phyloP scores from a whole-genome alignment of 768 basidiomycete genomes.

The Panellus pusillus region DNA sequence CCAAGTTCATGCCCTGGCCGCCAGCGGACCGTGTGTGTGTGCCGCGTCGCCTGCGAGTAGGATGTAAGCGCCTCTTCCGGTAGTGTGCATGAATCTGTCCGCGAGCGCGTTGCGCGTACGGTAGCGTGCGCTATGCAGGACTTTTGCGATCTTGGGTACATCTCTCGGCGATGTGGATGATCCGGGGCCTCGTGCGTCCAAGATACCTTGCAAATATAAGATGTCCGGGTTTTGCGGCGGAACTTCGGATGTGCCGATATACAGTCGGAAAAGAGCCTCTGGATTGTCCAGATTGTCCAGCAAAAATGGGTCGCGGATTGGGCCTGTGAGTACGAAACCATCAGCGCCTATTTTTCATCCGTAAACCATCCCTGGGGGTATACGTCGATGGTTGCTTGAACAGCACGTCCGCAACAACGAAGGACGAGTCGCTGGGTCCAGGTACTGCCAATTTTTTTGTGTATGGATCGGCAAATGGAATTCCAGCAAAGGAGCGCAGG shows the following conservation, averaged over 20 bases:
- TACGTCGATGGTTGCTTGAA: background rate
- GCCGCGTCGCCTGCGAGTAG: slow-evolving; percentile 44
- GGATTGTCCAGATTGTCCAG: background rate
- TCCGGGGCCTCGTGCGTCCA: slow-evolving; percentile 9
- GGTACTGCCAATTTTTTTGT: slow-evolving; percentile 6
- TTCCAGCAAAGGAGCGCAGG: slow-evolving; percentile 29
- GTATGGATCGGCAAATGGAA: slow-evolving; percentile 3
- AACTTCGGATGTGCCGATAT: slow-evolving; percentile 10
- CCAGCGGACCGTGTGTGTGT: slow-evolving; percentile 31
- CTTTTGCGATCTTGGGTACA: slow-evolving; percentile 18
- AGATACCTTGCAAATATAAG: slow-evolving; percentile 8
- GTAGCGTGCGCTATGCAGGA: slow-evolving; percentile 40
- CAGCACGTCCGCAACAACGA: slow-evolving; percentile 6
- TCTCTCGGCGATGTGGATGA: background rate
- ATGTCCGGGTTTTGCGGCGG: slow-evolving; percentile 7
- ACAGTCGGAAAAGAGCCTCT: slow-evolving; percentile 6
- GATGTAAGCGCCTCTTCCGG: slow-evolving; percentile 6
- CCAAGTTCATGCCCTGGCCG: slow-evolving; percentile 50
- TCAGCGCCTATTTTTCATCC: slow-evolving; percentile 8
- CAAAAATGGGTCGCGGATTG: background rate
- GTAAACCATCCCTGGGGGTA: background rate
- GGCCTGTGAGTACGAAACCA: slow-evolving; percentile 8
- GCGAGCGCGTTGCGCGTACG: slow-evolving; percentile 38
- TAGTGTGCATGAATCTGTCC: slow-evolving; percentile 22
- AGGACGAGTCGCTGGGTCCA: slow-evolving; percentile 2